Evolutionary conservation across 2,329 filamentous ascomycete species (phyloP).

Genomic region (Rutstroemia sp.): DNA sequence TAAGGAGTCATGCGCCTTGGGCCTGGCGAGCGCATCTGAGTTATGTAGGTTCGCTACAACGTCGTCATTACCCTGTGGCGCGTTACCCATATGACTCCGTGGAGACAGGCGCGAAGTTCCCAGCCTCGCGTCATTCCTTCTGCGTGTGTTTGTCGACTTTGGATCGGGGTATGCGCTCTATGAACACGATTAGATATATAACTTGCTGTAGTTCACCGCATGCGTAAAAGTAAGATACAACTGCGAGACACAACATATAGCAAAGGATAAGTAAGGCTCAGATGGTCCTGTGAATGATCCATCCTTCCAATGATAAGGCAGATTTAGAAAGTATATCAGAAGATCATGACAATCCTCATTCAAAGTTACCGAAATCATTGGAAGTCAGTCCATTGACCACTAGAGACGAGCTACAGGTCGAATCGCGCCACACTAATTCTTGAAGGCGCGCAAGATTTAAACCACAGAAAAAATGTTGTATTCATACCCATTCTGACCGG

Average conservation of each 20-base stretch:
- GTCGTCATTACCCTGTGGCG: conserved; percentile 8
- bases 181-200: conserved; percentile 27
- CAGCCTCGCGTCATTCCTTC: conserved; percentile 16
- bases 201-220: conserved; percentile 22
- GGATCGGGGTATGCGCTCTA: conserved; percentile 24
- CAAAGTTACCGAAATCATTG: not conserved
- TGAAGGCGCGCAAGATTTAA: not conserved
- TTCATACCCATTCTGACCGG: conserved; percentile 25
- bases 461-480: conserved; percentile 15
- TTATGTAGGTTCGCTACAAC: conserved; percentile 17
- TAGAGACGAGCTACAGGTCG: not conserved
- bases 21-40: conserved; percentile 24
- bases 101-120: conserved; percentile 15
- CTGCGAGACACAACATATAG: conserved; percentile 26
- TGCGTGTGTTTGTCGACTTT: conserved; percentile 25
- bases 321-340: not conserved
- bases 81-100: conserved; percentile 13
- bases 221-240: conserved; percentile 23
- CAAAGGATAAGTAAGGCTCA: not conserved
- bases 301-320: not conserved
- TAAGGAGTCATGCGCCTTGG: conserved; percentile 16
- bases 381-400: not conserved
- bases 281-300: not conserved
- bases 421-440: conserved; percentile 4
- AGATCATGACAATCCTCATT: conserved; percentile 9